Evolutionary conservation across 2,329 filamentous ascomycete genomes (phyloP), one percentile per base, ranked within the genome.

Genomic region (Calonectria honghensis): DNA sequence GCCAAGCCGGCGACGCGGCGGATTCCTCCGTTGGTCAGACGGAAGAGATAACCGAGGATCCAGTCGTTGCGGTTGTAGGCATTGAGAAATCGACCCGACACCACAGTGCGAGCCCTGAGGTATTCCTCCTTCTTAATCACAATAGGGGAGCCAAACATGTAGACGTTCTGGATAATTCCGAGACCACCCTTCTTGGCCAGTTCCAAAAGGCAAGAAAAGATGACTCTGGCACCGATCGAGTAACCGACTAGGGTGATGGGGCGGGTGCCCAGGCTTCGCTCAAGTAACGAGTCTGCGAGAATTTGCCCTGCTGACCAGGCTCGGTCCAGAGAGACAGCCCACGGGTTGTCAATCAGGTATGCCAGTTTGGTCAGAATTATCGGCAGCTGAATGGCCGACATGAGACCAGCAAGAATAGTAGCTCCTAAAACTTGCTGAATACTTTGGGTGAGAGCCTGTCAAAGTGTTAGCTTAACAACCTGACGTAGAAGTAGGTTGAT

Each of bases 261-360:
- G 35, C 97, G 91, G 7, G 96, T 95, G 20, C 97, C 97, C 27
- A 99, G 89, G 82, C 97, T 98, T 64, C 96, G 92, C 79, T 98
- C 96, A 75, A 98, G 94, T 41, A 99, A 88, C 0, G 96, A 98
- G 84, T 99, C 97, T 2, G 97, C 97, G 69, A 99, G 90, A 83
- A 99, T 98, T 61, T 98, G 90, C 4, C 97, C 97, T 10, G 96
- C 95, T 71, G 95, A 90, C 81, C 94, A 96, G 37, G 97, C 97
- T 80, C 97, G 93, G 81, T 97, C 95, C 65, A 98, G 91, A 1
- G 97, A 98, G n/a, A 98, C 96, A 32, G 94, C 95, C 97, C 97
- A 99, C 0, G 97, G 97, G 82, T 99, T 99, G 85, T 99, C 97
- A 78, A 99, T 98, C 27, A 99, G 90, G 82, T 99, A 99, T 0